A percentile compares a stretch with the other conserved stretches of the same genome.
These are phyloP conservation scores for Penicillium brevicompactum DNA, from an alignment of 2,329 filamentous ascomycete species.

Conservation along the genomic window DNA sequence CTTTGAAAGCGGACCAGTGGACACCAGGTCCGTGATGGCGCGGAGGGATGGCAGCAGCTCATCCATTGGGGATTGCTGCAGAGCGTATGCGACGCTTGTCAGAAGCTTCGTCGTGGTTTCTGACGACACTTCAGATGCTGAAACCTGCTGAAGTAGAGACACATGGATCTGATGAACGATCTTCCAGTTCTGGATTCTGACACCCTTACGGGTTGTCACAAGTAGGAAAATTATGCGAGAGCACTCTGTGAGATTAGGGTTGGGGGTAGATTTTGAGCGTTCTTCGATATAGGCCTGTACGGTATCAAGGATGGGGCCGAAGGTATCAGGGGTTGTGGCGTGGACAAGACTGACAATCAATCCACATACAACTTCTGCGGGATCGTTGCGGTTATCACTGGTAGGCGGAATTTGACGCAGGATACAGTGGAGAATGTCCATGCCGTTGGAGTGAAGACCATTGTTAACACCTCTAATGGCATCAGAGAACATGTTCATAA, in stretches of 20 bases:
- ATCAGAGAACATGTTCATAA: constrained; percentile 92
- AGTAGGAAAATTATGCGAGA: constrained; percentile 60
- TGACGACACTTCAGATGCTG: constrained; percentile 27
- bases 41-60: constrained; percentile 71
- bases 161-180: constrained; percentile 60
- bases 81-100: constrained; percentile 61
- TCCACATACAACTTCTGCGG: constrained; percentile 67
- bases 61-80: constrained; percentile 78
- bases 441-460: constrained; percentile 60
- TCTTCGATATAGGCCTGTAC: constrained; percentile 56
- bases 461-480: constrained; percentile 66
- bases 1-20: constrained; percentile 64
- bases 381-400: constrained; percentile 30
- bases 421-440: constrained; percentile 55
- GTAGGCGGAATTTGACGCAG: constrained; percentile 39
- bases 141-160: constrained; percentile 51
- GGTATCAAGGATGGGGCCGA: constrained; percentile 66
- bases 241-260: constrained; percentile 44
- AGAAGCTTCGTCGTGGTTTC: constrained; percentile 42
- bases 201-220: constrained; percentile 76
- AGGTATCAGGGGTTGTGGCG: constrained; percentile 73
- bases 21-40: constrained; percentile 65
- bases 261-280: constrained; percentile 37
- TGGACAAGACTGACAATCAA: constrained; percentile 81
- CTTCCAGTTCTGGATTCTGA: constrained; percentile 72